Evolutionary conservation across 352 stramenopile species (phyloP).

Genomic region (Globisporangium recalcitrans): DNA sequence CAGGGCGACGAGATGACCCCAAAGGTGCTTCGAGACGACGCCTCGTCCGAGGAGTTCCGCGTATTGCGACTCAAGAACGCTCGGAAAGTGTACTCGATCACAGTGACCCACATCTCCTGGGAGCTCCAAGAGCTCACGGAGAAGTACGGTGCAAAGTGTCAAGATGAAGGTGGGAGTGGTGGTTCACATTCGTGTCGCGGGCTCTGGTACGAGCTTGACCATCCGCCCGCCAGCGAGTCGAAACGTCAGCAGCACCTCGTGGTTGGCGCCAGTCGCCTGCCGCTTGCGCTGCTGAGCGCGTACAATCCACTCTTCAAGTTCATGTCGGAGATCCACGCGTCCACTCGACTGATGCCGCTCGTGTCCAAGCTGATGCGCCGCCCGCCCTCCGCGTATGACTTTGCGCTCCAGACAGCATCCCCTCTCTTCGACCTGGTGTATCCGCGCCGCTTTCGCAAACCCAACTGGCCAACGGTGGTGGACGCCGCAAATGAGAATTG

Average conservation of each 20-base stretch:
- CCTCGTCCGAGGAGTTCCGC: background rate
- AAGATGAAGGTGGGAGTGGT: background rate
- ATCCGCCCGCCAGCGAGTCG: background rate
- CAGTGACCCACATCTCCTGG: slow-evolving; percentile 6
- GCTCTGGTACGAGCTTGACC: background rate
- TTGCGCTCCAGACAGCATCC: background rate
- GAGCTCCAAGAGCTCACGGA: background rate
- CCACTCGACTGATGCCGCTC: slow-evolving; percentile 3
- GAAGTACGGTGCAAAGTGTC: slow-evolving; percentile 1
- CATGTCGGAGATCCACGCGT: background rate
- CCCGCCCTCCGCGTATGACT: background rate
- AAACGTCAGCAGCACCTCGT: slow-evolving; percentile 1
- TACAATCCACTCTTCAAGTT: background rate
- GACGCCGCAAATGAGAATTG: background rate
- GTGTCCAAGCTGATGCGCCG: slow-evolving; percentile 6
- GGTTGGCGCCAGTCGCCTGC: background rate
- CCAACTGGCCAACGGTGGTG: background rate
- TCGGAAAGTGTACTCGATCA: slow-evolving; percentile 15
- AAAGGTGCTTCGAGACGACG: background rate
- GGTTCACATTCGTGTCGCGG: background rate
- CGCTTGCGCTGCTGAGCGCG: background rate
- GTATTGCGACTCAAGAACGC: slow-evolving; percentile 5
- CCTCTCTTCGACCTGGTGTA: background rate
- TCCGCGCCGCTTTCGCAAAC: background rate
- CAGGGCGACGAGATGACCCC: slow-evolving; percentile 3